phyloP scores from a whole-genome alignment of 352 stramenopile species.

The Globisporangium paroecandrum region DNA sequence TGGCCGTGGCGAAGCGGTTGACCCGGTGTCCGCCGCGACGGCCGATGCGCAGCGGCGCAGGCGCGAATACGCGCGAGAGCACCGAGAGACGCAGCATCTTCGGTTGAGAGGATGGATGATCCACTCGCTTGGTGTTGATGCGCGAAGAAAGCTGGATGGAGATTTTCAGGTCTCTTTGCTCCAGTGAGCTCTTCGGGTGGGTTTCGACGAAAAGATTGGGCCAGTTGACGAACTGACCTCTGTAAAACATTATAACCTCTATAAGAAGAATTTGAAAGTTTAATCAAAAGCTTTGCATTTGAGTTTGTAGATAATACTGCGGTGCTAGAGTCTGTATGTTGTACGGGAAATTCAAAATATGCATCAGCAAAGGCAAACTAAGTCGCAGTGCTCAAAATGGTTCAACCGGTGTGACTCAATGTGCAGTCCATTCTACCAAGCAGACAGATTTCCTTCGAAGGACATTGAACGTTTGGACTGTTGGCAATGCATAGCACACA shows the following conservation, averaged over 20 bases:
- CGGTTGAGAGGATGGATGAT: not conserved
- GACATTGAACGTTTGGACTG: not conserved
- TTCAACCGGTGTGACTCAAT: not conserved
- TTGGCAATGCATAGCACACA: not conserved
- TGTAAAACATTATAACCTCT: not conserved
- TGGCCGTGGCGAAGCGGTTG: constrained; percentile 14
- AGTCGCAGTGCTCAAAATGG: not conserved
- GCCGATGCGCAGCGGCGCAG: constrained; percentile 35
- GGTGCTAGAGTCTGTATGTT: not conserved
- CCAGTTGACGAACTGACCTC: not conserved
- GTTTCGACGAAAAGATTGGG: not conserved
- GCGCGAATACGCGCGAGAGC: constrained; percentile 45
- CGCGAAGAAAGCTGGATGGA: not conserved
- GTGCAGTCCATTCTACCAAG: not conserved
- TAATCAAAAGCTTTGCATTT: not conserved
- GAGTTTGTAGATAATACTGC: no score
- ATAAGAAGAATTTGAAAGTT: not conserved
- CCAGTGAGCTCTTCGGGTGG: constrained; percentile 7
- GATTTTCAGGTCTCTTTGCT: constrained; percentile 6
- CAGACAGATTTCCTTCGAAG: not conserved
- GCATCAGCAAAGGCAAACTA: not conserved
- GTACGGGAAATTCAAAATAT: not conserved
- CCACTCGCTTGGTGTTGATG: not conserved
- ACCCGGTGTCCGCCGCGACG: constrained; percentile 21
- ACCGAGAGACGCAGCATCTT: constrained; percentile 57